Conservation (phyloP, 345 rosid species). For the Hibiscus trionum region DNA sequence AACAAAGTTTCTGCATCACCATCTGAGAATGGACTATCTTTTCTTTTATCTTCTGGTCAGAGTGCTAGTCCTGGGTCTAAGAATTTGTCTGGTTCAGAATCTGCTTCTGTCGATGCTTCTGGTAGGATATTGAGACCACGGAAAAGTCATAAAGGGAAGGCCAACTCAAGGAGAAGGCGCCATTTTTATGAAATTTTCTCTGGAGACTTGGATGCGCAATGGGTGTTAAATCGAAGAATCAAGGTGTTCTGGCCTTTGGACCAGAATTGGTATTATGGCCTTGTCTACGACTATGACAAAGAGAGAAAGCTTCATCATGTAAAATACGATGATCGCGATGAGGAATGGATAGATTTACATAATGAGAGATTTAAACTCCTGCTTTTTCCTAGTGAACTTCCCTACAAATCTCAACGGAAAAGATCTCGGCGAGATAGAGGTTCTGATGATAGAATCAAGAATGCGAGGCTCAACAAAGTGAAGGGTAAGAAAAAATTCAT, state of each 20-base stretch:
- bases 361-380: conserved; percentile 83
- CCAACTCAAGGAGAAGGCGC: conserved; percentile 62
- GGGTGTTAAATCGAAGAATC: conserved; percentile 69
- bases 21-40: conserved; percentile 30
- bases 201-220: conserved; percentile 62
- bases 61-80: conserved; percentile 24
- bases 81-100: conserved; percentile 37
- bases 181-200: conserved; percentile 72
- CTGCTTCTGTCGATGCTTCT: conserved; percentile 49
- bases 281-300: conserved; percentile 40
- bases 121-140: conserved; percentile 75
- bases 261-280: conserved; percentile 83
- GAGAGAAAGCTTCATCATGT: background rate
- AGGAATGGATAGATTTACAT: conserved; percentile 83
- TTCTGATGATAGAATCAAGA: conserved; percentile 38
- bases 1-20: conserved; percentile 36
- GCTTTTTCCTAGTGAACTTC: conserved; percentile 75
- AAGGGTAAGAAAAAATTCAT: conserved; percentile 31
- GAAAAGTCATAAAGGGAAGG: conserved; percentile 45
- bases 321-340: conserved; percentile 91
- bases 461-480: conserved; percentile 27
- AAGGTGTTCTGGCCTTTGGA: conserved; percentile 94
- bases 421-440: conserved; percentile 33
- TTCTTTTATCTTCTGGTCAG: conserved; percentile 30
- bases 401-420: conserved; percentile 37